Base-by-base conservation (phyloP, 176 grass and related monocot species). In the Pontederia crassipes region DNA sequence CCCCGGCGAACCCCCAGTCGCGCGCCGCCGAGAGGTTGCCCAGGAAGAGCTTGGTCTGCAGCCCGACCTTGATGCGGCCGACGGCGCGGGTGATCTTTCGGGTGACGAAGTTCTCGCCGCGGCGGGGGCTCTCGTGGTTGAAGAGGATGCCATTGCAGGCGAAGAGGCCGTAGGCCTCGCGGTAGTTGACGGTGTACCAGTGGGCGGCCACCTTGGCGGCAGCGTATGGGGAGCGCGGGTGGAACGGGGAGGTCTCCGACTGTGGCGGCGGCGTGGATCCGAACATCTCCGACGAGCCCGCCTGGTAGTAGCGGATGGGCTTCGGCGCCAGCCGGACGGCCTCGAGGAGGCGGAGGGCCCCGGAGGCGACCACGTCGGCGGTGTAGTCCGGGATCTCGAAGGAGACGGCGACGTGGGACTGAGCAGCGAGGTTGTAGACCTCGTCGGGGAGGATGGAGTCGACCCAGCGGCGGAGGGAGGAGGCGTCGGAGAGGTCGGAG, bases 131-230 rank as follows among this genome's bases (percentile, higher is more conserved):
- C 87, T 98, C 93, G 49, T 98, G 87, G 78, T 98, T 98, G 87
- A 98, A 98, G 64, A 98, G 93, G 59, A 98, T 81, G n/a, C 93
- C 87, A 57, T 92, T 92, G 81, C 93, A 98, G 27, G 93, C 81
- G 59, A 92, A 98, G 53, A 98, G 65, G 8, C 78, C 81, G 55
- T 98, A 98, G 0, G 93, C 93, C 81, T 98, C 93, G 24, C 87
- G 88, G 73, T 98, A 98, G 79, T 92, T 98, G 46, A 98, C 93
- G 65, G 93, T 98, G 81, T 98, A 98, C 93, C 93, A 98, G 74
- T 98, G 93, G 26, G 87, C 93, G 57, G 93, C 93, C 6, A 97
- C 92, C 84, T 97, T 97, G 73, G 92, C 81, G 26, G 73, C 87
- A 28, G 92, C 92, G 67, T 97, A 97, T 11, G 92, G 92, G 0